phyloP scores from a whole-genome alignment of 2,329 filamentous ascomycete genomes.

The Pleomassaria siparia region DNA sequence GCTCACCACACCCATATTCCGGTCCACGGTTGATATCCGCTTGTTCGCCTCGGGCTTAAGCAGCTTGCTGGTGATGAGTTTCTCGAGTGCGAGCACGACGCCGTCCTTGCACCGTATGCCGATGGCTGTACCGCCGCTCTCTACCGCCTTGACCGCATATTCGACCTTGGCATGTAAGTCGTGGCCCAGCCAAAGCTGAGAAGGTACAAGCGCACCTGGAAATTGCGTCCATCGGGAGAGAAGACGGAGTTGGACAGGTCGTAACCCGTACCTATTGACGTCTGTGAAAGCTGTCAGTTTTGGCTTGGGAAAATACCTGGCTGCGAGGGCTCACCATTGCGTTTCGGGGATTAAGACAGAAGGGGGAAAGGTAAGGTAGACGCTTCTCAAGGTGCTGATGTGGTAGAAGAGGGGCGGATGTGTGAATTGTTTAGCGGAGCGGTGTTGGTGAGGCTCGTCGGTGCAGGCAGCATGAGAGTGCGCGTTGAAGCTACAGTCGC shows the following conservation, averaged over 20 bases:
- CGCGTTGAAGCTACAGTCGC: slow-evolving; percentile 27
- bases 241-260: slow-evolving; percentile 99
- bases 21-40: slow-evolving; percentile 91
- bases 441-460: slow-evolving; percentile 11
- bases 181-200: slow-evolving; percentile 1
- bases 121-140: slow-evolving; percentile 94
- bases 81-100: slow-evolving; percentile 93
- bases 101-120: slow-evolving; percentile 97
- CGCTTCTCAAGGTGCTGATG: slow-evolving; percentile 1
- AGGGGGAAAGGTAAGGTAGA: slow-evolving; percentile 11
- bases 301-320: slow-evolving; percentile 7
- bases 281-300: slow-evolving; percentile 58
- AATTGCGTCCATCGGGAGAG: slow-evolving; percentile 97
- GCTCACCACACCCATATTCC: slow-evolving; percentile 88
- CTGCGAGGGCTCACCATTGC: slow-evolving; percentile 31
- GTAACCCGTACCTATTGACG: slow-evolving; percentile 99
- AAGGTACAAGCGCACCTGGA: slow-evolving; percentile 66
- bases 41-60: slow-evolving; percentile 95
- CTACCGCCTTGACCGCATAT: slow-evolving; percentile 97
- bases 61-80: slow-evolving; percentile 93
- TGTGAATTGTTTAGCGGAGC: slow-evolving; percentile 2
- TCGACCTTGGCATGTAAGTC: slow-evolving; percentile 60
- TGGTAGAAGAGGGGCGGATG: slow-evolving; percentile 7
- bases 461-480: slow-evolving; percentile 34
- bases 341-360: slow-evolving; percentile 6